Base-by-base conservation (phyloP, 148 eudicot genomes). In the Chenopodium suecicum region DNA sequence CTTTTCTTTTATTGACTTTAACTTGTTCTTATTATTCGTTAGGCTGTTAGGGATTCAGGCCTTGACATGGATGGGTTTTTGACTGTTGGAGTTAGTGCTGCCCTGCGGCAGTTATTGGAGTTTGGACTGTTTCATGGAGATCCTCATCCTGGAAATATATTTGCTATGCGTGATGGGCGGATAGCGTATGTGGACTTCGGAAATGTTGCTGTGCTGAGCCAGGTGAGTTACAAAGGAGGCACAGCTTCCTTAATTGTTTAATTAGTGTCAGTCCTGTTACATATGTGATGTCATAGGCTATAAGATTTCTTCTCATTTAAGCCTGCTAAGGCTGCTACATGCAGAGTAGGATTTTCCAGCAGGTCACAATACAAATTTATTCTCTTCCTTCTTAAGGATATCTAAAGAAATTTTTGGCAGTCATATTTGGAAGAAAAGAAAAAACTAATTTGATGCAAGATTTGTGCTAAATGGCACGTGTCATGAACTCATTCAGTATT, bases 171-270 rank as follows among this genome's bases (percentile, higher is more conserved):
- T 79, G 99, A 96, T 90, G 99, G 99, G 70, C 94, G 99, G 63
- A 96, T 96, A 70, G 99, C 99, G 47, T 96, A 96, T 83, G 99
- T 96, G 76, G 99, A 96, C 85, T 96, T 96, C 80, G 99, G 99
- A 75, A 96, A 96, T 86, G 99, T 96, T 85, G 99, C 99, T 67
- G 97, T 88, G 82, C 90, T 96, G 81, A 96, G 99, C 86, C 97
- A 96, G 95, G 99, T 96, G 86, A 78, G 64, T 44, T 19, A 78
- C 64, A 23, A 14, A 73, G 46, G 19, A 80, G 32, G 31, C 25
- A 48, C 46, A 64, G 12, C 74, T 80, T 54, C 32, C 37, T 11
- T 7, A 73, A 17, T 34, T 54, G 27, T 63, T 29, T 12, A 27
- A 54, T 31, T 52, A 48, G 3, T 73, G 13, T 50, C 54, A 9